phyloP scores from a whole-genome alignment of 2,329 filamentous ascomycete species.

The Rhynchosporium secalis region DNA sequence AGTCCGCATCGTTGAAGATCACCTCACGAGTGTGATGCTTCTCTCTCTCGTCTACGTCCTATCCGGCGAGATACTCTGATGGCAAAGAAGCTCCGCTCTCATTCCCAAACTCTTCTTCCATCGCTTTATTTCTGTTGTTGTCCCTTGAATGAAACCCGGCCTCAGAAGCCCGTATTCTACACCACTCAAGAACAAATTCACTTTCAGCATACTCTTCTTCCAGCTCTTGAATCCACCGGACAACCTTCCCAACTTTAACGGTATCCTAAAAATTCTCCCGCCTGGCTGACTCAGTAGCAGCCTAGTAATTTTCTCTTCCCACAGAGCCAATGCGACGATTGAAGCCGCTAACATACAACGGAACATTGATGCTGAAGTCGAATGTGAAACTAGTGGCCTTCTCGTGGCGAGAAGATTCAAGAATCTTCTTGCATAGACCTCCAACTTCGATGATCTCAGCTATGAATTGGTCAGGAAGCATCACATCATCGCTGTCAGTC shows the following conservation, averaged over 20 bases:
- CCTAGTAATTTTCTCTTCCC: conserved; percentile 58
- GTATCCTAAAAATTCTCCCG: conserved; percentile 64
- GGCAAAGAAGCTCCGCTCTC: conserved; percentile 12
- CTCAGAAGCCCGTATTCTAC: conserved; percentile 4
- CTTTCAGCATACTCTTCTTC: conserved; percentile 9
- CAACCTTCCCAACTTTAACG: conserved; percentile 1
- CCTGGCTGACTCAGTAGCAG: conserved; percentile 58
- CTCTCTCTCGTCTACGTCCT: conserved; percentile 2
- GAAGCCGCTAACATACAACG: conserved; percentile 62
- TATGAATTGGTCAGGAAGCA: neutral
- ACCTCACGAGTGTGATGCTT: conserved; percentile 9
- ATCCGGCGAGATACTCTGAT: conserved; percentile 16
- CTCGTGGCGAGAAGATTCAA: neutral
- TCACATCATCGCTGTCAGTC: neutral
- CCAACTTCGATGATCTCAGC: conserved; percentile 12
- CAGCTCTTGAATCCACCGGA: conserved; percentile 15
- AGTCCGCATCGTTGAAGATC: neutral
- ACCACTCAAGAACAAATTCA: conserved; percentile 15
- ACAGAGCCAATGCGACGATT: conserved; percentile 58
- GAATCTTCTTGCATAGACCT: neutral
- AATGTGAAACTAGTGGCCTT: conserved; percentile 50
- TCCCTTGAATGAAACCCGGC: neutral
- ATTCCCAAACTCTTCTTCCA: neutral
- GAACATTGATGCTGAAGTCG: conserved; percentile 61
- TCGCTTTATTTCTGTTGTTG: neutral